A percentile compares a stretch with the other conserved stretches of the same genome.
Conservation (phyloP, 2,329 filamentous ascomycete genomes). For the Colletotrichum gloeosporioides region DNA sequence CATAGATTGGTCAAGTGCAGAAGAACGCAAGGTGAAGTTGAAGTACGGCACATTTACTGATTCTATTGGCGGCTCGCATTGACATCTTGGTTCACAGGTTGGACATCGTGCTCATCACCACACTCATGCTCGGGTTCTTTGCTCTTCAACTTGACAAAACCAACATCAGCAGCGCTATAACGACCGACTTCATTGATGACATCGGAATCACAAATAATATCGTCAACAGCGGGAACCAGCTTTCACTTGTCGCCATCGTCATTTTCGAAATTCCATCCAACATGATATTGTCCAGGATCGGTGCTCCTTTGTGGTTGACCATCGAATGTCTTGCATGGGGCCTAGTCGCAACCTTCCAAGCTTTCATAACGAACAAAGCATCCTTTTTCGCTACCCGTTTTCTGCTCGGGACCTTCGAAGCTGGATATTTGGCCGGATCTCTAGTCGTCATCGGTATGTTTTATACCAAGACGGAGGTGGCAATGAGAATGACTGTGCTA, state of each 20-base stretch:
- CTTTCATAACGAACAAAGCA: not conserved
- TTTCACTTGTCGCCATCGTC: not conserved
- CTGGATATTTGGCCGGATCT: not conserved
- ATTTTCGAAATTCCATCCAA: conserved; percentile 3
- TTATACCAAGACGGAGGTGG: not conserved
- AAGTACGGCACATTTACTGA: not conserved
- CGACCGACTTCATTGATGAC: not conserved
- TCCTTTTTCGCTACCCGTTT: not conserved
- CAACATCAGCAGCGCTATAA: not conserved
- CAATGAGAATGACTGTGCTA: not conserved
- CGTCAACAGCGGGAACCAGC: not conserved
- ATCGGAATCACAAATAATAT: not conserved
- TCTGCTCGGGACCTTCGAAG: not conserved
- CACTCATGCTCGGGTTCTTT: not conserved
- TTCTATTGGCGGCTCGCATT: not conserved
- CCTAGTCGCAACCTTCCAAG: not conserved
- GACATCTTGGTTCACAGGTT: not conserved
- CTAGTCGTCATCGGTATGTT: not conserved
- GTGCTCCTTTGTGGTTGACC: not conserved
- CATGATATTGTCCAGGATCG: not conserved
- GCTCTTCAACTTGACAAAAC: not conserved
- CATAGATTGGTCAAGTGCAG: not conserved
- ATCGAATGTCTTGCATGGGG: not conserved
- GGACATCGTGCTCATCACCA: not conserved
- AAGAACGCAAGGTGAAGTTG: not conserved